phyloP scores from a whole-genome alignment of 140 eudicot species.

The Stevia rebaudiana region DNA sequence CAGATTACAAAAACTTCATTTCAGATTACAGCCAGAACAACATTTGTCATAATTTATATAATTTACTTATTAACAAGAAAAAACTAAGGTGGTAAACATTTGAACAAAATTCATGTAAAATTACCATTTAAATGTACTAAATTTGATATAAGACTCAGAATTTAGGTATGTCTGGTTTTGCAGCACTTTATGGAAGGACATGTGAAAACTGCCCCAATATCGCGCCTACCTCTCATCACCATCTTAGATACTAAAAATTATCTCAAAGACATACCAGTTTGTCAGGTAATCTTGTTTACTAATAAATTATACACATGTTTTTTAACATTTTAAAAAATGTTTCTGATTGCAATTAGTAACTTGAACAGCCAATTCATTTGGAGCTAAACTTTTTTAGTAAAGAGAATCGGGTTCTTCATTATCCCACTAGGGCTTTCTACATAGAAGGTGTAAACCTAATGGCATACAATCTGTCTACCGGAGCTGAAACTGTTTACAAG shows the following conservation, averaged over 20 bases:
- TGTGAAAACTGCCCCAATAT: slow-evolving; percentile 87
- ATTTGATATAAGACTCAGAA: slow-evolving; percentile 4
- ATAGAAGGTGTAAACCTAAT: slow-evolving; percentile 85
- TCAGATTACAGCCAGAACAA: background rate
- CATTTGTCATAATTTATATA: slow-evolving; percentile 1
- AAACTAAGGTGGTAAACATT: background rate
- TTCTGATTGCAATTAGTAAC: slow-evolving; percentile 21
- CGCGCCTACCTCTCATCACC: slow-evolving; percentile 86
- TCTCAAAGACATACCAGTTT: slow-evolving; percentile 83
- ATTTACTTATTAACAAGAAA: background rate
- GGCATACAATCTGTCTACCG: slow-evolving; percentile 92
- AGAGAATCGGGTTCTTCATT: slow-evolving; percentile 84
- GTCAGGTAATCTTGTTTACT: slow-evolving; percentile 54
- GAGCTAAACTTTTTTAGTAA: slow-evolving; percentile 90
- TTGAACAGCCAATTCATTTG: slow-evolving; percentile 79
- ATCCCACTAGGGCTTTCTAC: slow-evolving; percentile 91
- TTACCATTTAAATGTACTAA: background rate
- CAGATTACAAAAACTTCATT: slow-evolving; percentile 7
- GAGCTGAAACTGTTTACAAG: slow-evolving; percentile 83
- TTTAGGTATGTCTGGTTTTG: slow-evolving; percentile 21
- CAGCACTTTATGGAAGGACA: slow-evolving; percentile 99
- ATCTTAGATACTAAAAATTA: slow-evolving; percentile 67
- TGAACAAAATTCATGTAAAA: background rate
- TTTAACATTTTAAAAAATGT: slow-evolving; percentile 9
- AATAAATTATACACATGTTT: background rate